Evolutionary conservation across 495 filamentous ascomycete genomes (phyloP).

Genomic region (Aspergillus baeticus): DNA sequence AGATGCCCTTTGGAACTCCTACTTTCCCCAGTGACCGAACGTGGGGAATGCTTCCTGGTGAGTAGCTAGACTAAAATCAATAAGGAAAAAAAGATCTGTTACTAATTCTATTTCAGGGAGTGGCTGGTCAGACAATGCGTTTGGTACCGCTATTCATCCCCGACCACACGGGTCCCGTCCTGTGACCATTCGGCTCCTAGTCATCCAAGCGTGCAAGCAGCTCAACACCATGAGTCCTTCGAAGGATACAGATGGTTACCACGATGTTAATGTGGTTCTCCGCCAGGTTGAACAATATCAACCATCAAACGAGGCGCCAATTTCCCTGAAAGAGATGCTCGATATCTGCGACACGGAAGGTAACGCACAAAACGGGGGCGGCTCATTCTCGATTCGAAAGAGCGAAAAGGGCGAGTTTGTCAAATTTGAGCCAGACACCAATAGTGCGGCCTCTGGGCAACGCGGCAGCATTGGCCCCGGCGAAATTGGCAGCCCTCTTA

Average conservation of each 20-base stretch:
- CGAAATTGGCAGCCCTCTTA: slow-evolving; percentile 52
- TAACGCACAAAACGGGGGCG: slow-evolving; percentile 82
- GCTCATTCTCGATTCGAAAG: slow-evolving; percentile 66
- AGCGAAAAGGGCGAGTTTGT: slow-evolving; percentile 55
- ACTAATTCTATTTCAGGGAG: slow-evolving; percentile 34
- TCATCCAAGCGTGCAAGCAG: slow-evolving; percentile 61
- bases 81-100: neutral
- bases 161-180: slow-evolving; percentile 51
- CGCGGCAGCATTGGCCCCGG: slow-evolving; percentile 45
- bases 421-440: slow-evolving; percentile 58
- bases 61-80: slow-evolving; percentile 12
- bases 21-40: slow-evolving; percentile 38
- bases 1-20: slow-evolving; percentile 42
- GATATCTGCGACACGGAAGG: slow-evolving; percentile 91
- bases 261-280: slow-evolving; percentile 64
- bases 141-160: slow-evolving; percentile 44
- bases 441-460: slow-evolving; percentile 37
- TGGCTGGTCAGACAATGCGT: slow-evolving; percentile 53
- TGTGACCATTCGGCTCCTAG: slow-evolving; percentile 54
- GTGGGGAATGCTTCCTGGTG: slow-evolving; percentile 44
- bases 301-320: slow-evolving; percentile 52
- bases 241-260: slow-evolving; percentile 51
- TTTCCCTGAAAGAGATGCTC: slow-evolving; percentile 72
- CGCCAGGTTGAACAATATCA: slow-evolving; percentile 63
- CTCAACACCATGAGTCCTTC: slow-evolving; percentile 41